phyloP scores from a whole-genome alignment of 805 yeast genomes.

The Pichia phayaonensis region DNA sequence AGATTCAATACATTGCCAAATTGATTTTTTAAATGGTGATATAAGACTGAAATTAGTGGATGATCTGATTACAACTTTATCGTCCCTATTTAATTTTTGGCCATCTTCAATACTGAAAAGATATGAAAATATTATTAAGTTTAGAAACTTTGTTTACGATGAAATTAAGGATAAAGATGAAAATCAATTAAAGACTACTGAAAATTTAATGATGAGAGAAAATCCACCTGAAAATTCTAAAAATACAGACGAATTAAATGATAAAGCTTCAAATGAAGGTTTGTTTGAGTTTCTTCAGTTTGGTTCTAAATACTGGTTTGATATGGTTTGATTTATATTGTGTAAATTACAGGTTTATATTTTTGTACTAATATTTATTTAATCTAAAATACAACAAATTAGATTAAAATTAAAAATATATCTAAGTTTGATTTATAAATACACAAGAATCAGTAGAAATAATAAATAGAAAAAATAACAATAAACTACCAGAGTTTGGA shows the following conservation, averaged over 20 bases:
- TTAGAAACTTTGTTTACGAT: conserved; percentile 6
- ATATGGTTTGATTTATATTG: not conserved
- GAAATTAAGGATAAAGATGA: not conserved
- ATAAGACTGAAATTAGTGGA: conserved; percentile 12
- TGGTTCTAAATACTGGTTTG: conserved; percentile 10
- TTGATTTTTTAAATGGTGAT: conserved; percentile 14
- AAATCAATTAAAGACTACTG: no score
- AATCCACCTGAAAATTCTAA: not conserved
- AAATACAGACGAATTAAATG: not conserved
- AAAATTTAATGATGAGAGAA: not conserved
- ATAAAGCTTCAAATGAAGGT: not conserved
- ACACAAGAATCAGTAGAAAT: no score
- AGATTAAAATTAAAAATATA: no score
- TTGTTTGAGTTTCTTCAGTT: conserved; percentile 9
- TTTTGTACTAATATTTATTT: not conserved
- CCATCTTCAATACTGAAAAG: conserved; percentile 12
- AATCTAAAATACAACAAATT: no score
- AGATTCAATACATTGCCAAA: not conserved
- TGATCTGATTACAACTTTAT: conserved; percentile 8
- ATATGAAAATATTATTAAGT: conserved; percentile 13
- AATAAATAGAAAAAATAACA: no score
- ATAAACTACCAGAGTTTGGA: no score
- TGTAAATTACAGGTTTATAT: no score
- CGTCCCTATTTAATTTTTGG: conserved; percentile 12
- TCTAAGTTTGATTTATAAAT: no score